Conservation (phyloP, 805 yeast genomes). For the Saccharomycopsis javanensis region DNA sequence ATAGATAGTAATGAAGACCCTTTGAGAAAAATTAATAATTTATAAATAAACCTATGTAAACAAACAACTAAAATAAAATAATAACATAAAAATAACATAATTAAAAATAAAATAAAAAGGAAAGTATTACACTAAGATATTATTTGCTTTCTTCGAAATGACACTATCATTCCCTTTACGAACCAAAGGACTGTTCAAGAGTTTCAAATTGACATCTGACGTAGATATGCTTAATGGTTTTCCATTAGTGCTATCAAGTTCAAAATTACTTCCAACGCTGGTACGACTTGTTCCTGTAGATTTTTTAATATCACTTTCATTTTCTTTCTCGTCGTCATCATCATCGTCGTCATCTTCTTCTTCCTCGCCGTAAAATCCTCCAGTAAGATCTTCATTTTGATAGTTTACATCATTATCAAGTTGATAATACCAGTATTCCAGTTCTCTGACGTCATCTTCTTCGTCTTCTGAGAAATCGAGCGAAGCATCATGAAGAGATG, state of each 20-base stretch:
- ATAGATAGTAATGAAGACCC: neutral
- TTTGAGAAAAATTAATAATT: neutral
- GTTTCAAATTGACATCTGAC: slow-evolving; percentile 11
- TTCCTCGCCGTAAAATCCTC: neutral
- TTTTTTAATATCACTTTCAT: neutral
- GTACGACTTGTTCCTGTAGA: neutral
- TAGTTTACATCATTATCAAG: neutral
- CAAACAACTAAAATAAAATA: neutral
- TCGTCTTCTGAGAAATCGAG: slow-evolving; percentile 2
- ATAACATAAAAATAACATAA: neutral
- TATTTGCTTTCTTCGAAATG: neutral
- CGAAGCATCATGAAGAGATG: neutral
- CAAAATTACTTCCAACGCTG: slow-evolving; percentile 5
- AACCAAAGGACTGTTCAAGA: slow-evolving; percentile 5
- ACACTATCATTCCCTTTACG: neutral
- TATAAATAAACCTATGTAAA: neutral
- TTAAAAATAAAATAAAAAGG: neutral
- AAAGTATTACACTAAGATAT: neutral
- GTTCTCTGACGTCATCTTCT: neutral
- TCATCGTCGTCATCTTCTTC: slow-evolving; percentile 8
- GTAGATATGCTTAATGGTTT: slow-evolving; percentile 13
- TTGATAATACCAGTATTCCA: slow-evolving; percentile 1
- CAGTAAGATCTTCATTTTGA: slow-evolving; percentile 1
- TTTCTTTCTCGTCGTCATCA: slow-evolving; percentile 4
- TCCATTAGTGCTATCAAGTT: neutral